These are phyloP conservation scores for Hypoxylon sp. DNA, from an alignment of 2,329 filamentous ascomycete genomes.

Conservation along the genomic window DNA sequence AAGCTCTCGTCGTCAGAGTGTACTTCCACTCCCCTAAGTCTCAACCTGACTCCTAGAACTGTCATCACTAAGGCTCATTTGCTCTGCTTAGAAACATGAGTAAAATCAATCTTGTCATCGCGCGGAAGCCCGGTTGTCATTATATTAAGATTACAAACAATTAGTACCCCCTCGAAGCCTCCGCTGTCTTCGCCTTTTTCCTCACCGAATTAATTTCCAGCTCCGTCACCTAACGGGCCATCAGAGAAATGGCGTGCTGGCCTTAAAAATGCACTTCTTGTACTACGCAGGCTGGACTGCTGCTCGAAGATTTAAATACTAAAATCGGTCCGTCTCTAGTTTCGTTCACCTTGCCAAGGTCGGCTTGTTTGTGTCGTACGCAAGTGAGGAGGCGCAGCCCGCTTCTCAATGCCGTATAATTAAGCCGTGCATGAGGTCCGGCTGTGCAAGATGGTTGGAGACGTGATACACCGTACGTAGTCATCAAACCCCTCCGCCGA, in stretches of 20 bases:
- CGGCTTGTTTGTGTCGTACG: neutral
- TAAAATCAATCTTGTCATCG: neutral
- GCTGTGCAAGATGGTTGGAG: neutral
- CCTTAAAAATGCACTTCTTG: neutral
- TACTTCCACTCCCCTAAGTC: too few species aligned
- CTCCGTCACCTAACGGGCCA: neutral
- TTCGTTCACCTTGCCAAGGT: neutral
- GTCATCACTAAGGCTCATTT: neutral
- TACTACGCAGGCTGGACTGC: neutral
- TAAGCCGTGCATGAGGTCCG: neutral
- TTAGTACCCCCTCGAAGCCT: neutral
- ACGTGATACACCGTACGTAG: neutral
- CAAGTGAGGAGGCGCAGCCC: constrained; percentile 15
- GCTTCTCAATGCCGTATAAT: neutral
- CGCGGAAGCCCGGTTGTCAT: neutral
- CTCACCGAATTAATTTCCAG: neutral
- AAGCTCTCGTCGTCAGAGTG: too few species aligned
- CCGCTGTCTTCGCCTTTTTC: neutral
- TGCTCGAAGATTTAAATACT: neutral
- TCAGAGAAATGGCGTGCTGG: neutral
- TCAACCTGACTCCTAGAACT: too few species aligned
- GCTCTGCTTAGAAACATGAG: neutral
- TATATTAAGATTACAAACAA: neutral
- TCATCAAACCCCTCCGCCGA: neutral
- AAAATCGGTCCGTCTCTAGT: neutral